Percentiles rank a stretch among this genome's conserved stretches.
Evolutionary conservation across 2,329 filamentous ascomycete species (phyloP).

Genomic region (Epichloe brachyelytri): DNA sequence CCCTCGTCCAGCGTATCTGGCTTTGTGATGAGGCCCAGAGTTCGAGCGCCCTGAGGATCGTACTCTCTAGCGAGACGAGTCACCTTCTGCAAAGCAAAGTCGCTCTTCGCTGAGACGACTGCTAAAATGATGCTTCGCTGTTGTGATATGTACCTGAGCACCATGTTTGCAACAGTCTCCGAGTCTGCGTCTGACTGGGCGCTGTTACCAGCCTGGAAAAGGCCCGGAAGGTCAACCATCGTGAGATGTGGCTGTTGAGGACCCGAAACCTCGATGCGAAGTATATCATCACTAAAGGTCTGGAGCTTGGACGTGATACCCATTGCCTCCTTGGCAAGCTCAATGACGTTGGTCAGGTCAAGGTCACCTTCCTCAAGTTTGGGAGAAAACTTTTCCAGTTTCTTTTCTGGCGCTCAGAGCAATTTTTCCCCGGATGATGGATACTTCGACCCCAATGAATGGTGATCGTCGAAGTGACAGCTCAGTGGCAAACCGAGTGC

Average conservation of each 20-base stretch:
- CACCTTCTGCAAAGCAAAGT: constrained; percentile 46
- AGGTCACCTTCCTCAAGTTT: neutral
- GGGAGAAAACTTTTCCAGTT: constrained; percentile 14
- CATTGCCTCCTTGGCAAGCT: constrained; percentile 33
- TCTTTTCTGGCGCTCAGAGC: constrained; percentile 13
- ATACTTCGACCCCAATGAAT: constrained; percentile 19
- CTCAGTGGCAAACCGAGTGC: constrained; percentile 51
- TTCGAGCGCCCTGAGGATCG: constrained; percentile 24
- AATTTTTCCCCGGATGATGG: constrained; percentile 15
- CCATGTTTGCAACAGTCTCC: constrained; percentile 31
- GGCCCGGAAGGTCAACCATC: constrained; percentile 44
- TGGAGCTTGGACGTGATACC: constrained; percentile 25
- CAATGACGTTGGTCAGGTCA: constrained; percentile 23
- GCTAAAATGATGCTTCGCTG: constrained; percentile 46
- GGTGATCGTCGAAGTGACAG: constrained; percentile 39
- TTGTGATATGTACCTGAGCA: constrained; percentile 43
- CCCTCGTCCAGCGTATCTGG: constrained; percentile 26
- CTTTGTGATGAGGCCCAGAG: constrained; percentile 45
- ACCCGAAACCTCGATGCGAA: constrained; percentile 34
- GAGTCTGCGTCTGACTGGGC: constrained; percentile 31
- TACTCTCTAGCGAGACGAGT: constrained; percentile 26
- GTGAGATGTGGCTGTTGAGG: constrained; percentile 39
- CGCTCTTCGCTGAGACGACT: constrained; percentile 40
- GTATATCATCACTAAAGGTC: constrained; percentile 32
- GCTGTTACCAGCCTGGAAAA: constrained; percentile 35